A percentile compares a stretch with the other conserved stretches of the same genome.
These are phyloP conservation scores for Echium plantagineum DNA, from an alignment of 257 asterid genomes.

Conservation along the genomic window DNA sequence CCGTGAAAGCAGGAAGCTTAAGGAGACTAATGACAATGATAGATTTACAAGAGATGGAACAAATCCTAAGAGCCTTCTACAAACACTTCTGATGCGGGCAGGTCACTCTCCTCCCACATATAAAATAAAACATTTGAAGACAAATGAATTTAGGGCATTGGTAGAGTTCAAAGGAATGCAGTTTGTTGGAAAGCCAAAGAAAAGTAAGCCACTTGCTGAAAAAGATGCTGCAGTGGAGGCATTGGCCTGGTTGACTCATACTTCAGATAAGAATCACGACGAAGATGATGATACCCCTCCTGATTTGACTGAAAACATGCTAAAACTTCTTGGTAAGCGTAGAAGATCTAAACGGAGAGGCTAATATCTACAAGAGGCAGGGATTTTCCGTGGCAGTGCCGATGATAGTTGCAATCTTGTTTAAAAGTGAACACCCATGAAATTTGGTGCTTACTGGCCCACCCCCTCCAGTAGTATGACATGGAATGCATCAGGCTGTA, in stretches of 20 bases:
- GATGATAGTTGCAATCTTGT: neutral
- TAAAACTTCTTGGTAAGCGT: conserved; percentile 68
- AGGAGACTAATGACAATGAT: conserved; percentile 38
- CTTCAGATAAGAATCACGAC: conserved; percentile 38
- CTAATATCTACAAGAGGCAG: too few species aligned
- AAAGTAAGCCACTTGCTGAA: conserved; percentile 75
- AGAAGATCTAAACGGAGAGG: conserved; percentile 51
- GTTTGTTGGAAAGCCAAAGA: conserved; percentile 92
- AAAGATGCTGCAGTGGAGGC: conserved; percentile 96
- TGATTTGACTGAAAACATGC: conserved; percentile 86
- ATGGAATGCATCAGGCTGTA: neutral
- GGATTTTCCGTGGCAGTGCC: too few species aligned
- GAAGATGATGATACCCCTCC: conserved; percentile 54
- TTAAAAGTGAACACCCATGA: too few species aligned
- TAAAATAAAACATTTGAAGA: conserved; percentile 89
- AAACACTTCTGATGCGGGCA: conserved; percentile 91
- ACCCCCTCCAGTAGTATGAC: too few species aligned
- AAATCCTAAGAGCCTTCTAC: conserved; percentile 88
- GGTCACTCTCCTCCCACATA: conserved; percentile 98
- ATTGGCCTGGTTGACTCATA: conserved; percentile 84
- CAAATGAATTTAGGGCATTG: conserved; percentile 84
- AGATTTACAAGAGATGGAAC: conserved; percentile 79
- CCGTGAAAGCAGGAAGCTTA: conserved; percentile 65
- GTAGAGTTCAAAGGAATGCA: conserved; percentile 97
- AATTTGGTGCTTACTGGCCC: too few species aligned